phyloP scores from a whole-genome alignment of 2,329 filamentous ascomycete species.

The Graphiopsis chlorocephala region DNA sequence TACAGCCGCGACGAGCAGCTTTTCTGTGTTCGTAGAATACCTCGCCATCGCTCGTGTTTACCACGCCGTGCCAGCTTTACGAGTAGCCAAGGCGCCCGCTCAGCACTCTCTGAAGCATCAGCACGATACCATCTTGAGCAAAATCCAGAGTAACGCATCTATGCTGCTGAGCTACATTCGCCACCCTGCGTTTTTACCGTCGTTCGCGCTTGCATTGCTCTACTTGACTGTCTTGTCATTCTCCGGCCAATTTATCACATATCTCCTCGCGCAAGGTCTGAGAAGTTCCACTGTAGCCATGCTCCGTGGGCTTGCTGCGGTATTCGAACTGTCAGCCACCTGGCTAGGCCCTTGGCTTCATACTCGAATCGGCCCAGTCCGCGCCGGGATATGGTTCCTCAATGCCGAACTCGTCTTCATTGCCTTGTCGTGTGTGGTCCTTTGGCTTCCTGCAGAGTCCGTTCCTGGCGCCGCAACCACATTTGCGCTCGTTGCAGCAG shows the following conservation, averaged over 20 bases:
- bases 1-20: constrained; percentile 50
- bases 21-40: constrained; percentile 53
- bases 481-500: constrained; percentile 37
- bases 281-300: constrained; percentile 51
- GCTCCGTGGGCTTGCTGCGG: constrained; percentile 53
- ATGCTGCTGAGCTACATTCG: constrained; percentile 42
- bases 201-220: constrained; percentile 57
- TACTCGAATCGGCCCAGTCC: constrained; percentile 48
- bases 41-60: constrained; percentile 49
- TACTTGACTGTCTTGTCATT: constrained; percentile 63
- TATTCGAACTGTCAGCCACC: constrained; percentile 60
- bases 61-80: constrained; percentile 32
- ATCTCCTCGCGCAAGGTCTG: constrained; percentile 55
- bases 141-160: not conserved
- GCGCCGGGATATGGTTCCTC: constrained; percentile 69
- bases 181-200: constrained; percentile 59
- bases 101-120: not conserved
- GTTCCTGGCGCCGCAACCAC: constrained; percentile 19
- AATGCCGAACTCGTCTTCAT: constrained; percentile 64
- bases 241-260: constrained; percentile 63
- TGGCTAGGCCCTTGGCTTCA: constrained; percentile 59
- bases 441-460: constrained; percentile 27
- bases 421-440: constrained; percentile 38
- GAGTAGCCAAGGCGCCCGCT: constrained; percentile 12
- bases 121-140: not conserved